phyloP scores from a whole-genome alignment of 1,284 basidiomycete species.

The Ceratobasidium papillatum region DNA sequence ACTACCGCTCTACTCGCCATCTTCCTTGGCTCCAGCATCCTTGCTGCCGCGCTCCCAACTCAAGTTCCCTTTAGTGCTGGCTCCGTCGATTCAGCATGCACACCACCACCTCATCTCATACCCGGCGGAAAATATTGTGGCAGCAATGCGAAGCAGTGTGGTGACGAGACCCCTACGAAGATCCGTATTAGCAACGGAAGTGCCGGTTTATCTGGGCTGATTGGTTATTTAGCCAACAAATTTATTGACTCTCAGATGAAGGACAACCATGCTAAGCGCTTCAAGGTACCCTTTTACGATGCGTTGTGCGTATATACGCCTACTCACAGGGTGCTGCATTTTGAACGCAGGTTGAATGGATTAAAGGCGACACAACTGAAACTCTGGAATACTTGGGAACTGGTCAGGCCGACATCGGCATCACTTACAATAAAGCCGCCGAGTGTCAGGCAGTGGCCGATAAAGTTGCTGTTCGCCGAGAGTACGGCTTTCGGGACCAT shows the following conservation, averaged over 20 bases:
- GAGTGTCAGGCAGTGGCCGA: slow-evolving; percentile 53
- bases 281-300: too few relatives aligned
- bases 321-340: not conserved
- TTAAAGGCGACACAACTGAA: slow-evolving; percentile 61
- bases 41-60: slow-evolving; percentile 15
- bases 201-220: slow-evolving; percentile 60
- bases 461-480: slow-evolving; percentile 49
- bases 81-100: not conserved
- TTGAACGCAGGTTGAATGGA: slow-evolving; percentile 58
- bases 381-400: slow-evolving; percentile 55
- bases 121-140: slow-evolving; percentile 18
- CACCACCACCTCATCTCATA: not conserved
- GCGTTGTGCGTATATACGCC: too few relatives aligned
- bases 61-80: not conserved
- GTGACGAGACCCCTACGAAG: slow-evolving; percentile 45
- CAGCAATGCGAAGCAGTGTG: not conserved
- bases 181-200: slow-evolving; percentile 61
- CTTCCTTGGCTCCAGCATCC: not conserved
- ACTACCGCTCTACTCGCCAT: not conserved
- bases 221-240: slow-evolving; percentile 57
- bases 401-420: slow-evolving; percentile 57
- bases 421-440: slow-evolving; percentile 62
- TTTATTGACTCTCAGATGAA: slow-evolving; percentile 56
- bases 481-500: slow-evolving; percentile 58
- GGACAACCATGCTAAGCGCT: slow-evolving; percentile 50